Base-by-base conservation (phyloP, 805 yeast genomes). In the Wickerhamiella brachini region DNA sequence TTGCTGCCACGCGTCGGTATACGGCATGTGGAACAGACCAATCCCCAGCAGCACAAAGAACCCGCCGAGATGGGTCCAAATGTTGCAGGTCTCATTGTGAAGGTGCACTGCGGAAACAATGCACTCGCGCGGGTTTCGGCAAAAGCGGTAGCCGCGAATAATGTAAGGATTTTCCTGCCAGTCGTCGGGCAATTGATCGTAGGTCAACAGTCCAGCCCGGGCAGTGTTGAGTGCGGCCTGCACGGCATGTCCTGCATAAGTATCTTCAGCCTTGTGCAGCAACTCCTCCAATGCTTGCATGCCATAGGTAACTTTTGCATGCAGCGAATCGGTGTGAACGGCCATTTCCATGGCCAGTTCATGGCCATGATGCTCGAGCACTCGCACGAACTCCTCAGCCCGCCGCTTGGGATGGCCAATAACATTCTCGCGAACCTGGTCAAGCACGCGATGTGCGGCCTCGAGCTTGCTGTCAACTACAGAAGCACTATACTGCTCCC, bases 121-220 rank as follows among this genome's bases (percentile, higher is more conserved):
- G 56, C 93, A 83, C 50, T 76, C 73, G 6, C 60, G 29, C 62
- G 83, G 88, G 42, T 76, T 74, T 52, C 77, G 69, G 54, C 83
- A 80, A 67, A 90, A 93, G 54, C 97, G 71, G 68, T 90, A 93
- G 2, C 97, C 97, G 51, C 78, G 70, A 20, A 83, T 71, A 53
- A 93, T 85, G 65, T 76, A 88, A 53, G 87, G 80, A 68, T 93
- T 90, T 67, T 89, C 97, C 61, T 95, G 77, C 95, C 96, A 90
- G 47, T 84, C 86, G 57, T 82, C 78, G 1, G 98, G 98, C 44
- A 90, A 71, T 65, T 90, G 95, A 62, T 85, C 86, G 65, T 82
- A 85, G 57, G 86, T 87, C 43, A 90, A 67, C 51, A 80, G 74
- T 45, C 81, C 57, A 18, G 60, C 56, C 34, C 57, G 56, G 20